Evolutionary conservation across 352 stramenopile species (phyloP), one percentile per base, ranked within the genome.

Genomic region (Pythium myriotylum): DNA sequence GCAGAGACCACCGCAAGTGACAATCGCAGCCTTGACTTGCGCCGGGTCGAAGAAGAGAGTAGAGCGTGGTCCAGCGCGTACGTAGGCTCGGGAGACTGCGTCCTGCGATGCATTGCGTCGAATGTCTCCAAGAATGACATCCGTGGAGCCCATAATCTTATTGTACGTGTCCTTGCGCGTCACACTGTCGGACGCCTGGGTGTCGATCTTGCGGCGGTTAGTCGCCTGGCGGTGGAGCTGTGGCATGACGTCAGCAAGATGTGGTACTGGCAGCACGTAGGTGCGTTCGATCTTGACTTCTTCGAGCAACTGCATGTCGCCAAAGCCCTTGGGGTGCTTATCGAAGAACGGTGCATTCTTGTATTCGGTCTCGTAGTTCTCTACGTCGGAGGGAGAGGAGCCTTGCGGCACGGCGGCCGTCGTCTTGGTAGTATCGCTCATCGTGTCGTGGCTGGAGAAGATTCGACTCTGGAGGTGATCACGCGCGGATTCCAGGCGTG

Each of bases 1-100:
- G 64, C 95, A 98, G 23, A 99, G 76, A 3, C 95, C 95, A 41
- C 94, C 92, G 68, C 91, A 98, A 14, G 92, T 98, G 29, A 98
- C 90, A 52, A 98, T 95, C 22, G 90, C 92, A 10, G 88, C 92
- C 66, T 94, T 90, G 33, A 96, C 85, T 47, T 83, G 76, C 8
- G 69, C 26, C 7, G 86, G 86, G 57, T 93, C 79, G 42, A 92
- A 95, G 69, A 79, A 94, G n/a, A 93, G 76, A 52, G 64, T 63
- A 24, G 54, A 66, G 24, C 86, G 80, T 14, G 88, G 84, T 19
- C 88, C 88, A 27, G 86, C 88, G 47, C 88, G 83, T 54, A 94
- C 73, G 62, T 93, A 93, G 6, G 84, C 84, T 54, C 84, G 81
- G 29, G 84, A 91, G 17, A 90, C 70, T 26, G 83, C 51, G 54